Evolutionary conservation across 371 early-diverging fungal genomes (phyloP).

Genomic region (Rhizomucor pusillus): DNA sequence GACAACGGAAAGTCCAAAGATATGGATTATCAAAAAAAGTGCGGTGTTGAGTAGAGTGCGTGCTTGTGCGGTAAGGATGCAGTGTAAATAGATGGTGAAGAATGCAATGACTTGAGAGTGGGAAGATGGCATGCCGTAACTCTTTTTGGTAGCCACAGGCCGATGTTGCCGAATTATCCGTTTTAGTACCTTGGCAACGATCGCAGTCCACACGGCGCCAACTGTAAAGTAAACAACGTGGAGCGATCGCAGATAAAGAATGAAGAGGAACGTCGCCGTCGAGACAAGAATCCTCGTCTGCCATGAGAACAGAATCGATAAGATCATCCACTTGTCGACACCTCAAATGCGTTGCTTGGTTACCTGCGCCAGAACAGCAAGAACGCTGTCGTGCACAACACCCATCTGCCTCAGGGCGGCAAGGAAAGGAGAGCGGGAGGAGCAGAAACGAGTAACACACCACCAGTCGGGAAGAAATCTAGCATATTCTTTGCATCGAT

Average conservation of each 20-base stretch:
- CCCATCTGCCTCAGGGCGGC: too few relatives aligned
- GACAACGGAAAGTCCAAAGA: constrained; percentile 40
- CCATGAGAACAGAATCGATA: too few relatives aligned
- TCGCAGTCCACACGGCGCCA: constrained; percentile 22
- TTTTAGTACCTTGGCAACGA: constrained; percentile 47
- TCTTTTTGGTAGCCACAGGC: constrained; percentile 19
- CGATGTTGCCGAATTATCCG: constrained; percentile 50
- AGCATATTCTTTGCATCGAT: too few relatives aligned
- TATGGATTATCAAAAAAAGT: constrained; percentile 18
- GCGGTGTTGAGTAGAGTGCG: constrained; percentile 7
- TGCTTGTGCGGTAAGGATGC: constrained; percentile 16
- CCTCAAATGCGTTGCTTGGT: too few relatives aligned
- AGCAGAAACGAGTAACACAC: too few relatives aligned
- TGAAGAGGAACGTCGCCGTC: neutral
- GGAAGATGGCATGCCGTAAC: constrained; percentile 77
- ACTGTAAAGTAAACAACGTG: constrained; percentile 30
- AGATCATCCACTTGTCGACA: too few relatives aligned
- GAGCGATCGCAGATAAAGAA: constrained; percentile 26
- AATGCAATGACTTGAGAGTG: constrained; percentile 75
- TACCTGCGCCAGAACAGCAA: too few relatives aligned
- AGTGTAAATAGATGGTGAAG: constrained; percentile 53
- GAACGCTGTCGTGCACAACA: too few relatives aligned
- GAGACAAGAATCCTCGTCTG: constrained; percentile 12
- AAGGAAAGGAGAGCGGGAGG: too few relatives aligned
- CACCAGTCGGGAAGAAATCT: too few relatives aligned